Base-by-base conservation (phyloP, 306 rosid species). In the Crotalaria pallida region DNA sequence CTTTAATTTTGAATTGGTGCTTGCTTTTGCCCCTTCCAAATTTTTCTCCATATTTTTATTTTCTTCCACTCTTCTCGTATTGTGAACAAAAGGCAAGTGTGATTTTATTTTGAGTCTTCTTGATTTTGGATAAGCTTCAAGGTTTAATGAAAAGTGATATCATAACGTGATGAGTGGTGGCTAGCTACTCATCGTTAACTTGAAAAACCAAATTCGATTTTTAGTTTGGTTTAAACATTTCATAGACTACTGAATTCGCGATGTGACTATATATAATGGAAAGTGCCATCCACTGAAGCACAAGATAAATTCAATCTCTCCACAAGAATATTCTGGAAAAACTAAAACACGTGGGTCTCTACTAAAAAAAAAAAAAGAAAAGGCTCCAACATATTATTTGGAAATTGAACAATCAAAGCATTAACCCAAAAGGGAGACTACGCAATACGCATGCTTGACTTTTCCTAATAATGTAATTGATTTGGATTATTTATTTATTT, bases 81-180 rank as follows among this genome's bases (percentile, higher is more conserved):
- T 52, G 43, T 26, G 55, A 45, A 62, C 16, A 43, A 17, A 73
- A 51, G 56, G 47, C 21, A 65, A 65, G n/a, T 21, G 17, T n/a
- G 15, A 9, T 13, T 56, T 52, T 10, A 13, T 18, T 24, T 8
- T 3, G 31, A 70, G 56, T 18, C 31, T 56, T 70, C 24, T 50
- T 49, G 69, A 34, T 57, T 45, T 71, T 73, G 71, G 64, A 73
- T 52, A 73, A 73, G 78, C 47, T 61, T 51, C 1, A 33, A 33
- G 53, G 62, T 50, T 38, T 24, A 45, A 73, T 73, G 19, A 52
- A 63, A 73, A 63, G 45, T 16, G 26, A 73, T 38, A 21, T 19
- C 67, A 55, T 21, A 15, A 23, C 13, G 12, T 19, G 23, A 44
- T 19, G 34, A 29, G 18, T 22, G 58, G 59, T 44, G 49, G 41